These are phyloP conservation scores for Senna siamea DNA, from an alignment of 306 rosid genomes.

Conservation along the genomic window DNA sequence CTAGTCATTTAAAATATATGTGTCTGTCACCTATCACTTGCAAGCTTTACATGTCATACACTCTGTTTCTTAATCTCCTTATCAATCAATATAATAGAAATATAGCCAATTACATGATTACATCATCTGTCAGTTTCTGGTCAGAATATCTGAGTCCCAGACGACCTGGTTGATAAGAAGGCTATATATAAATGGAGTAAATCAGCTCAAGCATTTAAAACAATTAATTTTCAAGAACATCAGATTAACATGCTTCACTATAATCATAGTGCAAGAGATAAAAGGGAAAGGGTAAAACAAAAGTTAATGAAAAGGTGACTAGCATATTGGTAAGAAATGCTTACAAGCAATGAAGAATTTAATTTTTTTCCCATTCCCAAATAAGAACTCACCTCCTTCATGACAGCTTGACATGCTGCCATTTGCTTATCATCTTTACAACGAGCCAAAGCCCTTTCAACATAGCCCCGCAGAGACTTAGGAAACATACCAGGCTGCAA, in stretches of 20 bases:
- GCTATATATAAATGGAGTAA: constrained; percentile 10
- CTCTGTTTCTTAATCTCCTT: neutral
- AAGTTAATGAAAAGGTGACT: constrained; percentile 7
- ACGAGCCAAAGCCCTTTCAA: constrained; percentile 94
- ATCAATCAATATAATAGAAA: neutral
- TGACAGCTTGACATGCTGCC: constrained; percentile 78
- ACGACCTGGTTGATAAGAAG: constrained; percentile 6
- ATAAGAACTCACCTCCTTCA: constrained; percentile 77
- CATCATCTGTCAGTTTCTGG: constrained; percentile 16
- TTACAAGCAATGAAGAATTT: constrained; percentile 18
- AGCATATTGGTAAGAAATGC: constrained; percentile 17
- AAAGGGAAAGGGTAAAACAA: neutral
- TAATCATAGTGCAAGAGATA: constrained; percentile 9
- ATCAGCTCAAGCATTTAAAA: constrained; percentile 14
- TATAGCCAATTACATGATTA: constrained; percentile 1
- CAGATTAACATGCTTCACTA: constrained; percentile 14
- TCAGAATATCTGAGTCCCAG: constrained; percentile 11
- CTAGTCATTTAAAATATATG: neutral
- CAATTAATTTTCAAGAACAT: constrained; percentile 25
- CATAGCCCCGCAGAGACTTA: constrained; percentile 88
- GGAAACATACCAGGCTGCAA: constrained; percentile 92
- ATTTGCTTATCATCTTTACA: constrained; percentile 86
- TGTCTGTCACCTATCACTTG: constrained; percentile 10
- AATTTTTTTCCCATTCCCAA: constrained; percentile 10
- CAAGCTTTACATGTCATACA: neutral